Base-by-base conservation (phyloP, 306 rosid genomes). In the Biancaea sappan region DNA sequence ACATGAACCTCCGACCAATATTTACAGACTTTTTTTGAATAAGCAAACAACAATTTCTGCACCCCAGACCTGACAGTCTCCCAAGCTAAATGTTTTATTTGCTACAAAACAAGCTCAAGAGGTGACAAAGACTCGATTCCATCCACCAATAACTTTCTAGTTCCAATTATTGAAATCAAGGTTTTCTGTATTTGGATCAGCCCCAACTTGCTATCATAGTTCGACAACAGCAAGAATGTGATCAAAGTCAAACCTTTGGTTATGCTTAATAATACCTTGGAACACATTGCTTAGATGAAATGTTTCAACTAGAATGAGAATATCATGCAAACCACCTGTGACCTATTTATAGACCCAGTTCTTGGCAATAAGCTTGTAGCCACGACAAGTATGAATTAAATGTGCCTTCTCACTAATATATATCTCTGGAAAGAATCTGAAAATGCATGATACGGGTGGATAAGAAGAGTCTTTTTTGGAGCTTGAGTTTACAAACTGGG, bases 181-280 rank as follows among this genome's bases (percentile, higher is more conserved):
- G 52, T 66, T 72, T 73, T 80, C 85, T 58, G 76, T 72, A 34
- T 74, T 32, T 31, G 86, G 82, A 79, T 77, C 78, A 43, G 72
- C 97, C 61, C 97, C 92, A 51, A 96, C 98, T 78, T 92, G 99
- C 92, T 88, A 84, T 78, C 97, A 91, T 58, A 94, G 78, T 89
- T 91, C 96, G 2, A 88, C 83, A 43, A 89, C 96, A 24, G 98
- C 97, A 50, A 97, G 90, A 75, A 94, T 82, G 50, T 93, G 92
- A 29, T 89, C 94, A 69, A 80, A 83, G 84, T 91, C 94, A 75
- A 94, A 91, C 88, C 97, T 88, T 63, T 94, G 83, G 15, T 87
- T 18, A 63, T 91, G 97, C 66, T 72, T 80, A 68, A 91, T 87
- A 80, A 94, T 85, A 77, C 70, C 85, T 81, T 88, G 94, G 74